Evolutionary conservation across 345 rosid species (phyloP).

Genomic region (Aethionema arabicum): DNA sequence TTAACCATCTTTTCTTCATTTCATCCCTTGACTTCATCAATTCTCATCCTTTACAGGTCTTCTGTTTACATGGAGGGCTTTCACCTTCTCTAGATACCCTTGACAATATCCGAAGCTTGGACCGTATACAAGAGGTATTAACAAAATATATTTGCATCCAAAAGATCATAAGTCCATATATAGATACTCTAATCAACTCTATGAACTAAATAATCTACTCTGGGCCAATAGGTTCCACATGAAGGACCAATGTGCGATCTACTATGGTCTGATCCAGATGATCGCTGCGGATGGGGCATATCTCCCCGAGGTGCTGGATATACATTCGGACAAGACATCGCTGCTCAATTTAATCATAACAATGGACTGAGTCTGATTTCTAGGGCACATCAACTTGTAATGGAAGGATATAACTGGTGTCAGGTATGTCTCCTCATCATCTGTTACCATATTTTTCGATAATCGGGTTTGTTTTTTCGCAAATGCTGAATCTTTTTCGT

Average conservation of each 20-base stretch:
- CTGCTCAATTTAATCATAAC: constrained; percentile 77
- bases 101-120: constrained; percentile 86
- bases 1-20: not conserved
- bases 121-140: constrained; percentile 86
- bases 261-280: constrained; percentile 99
- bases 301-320: constrained; percentile 99
- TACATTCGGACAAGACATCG: constrained; percentile 97
- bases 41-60: constrained; percentile 44
- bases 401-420: constrained; percentile 44
- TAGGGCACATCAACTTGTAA: constrained; percentile 46
- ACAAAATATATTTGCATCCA: not conserved
- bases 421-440: constrained; percentile 25
- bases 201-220: not conserved
- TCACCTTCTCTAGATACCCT: constrained; percentile 88
- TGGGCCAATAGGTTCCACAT: constrained; percentile 74
- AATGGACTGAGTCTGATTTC: constrained; percentile 91
- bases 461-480: not conserved
- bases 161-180: not conserved
- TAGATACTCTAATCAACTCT: not conserved
- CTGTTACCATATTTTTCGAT: not conserved
- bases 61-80: constrained; percentile 92
- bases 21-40: not conserved
- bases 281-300: constrained; percentile 99
- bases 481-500: constrained; percentile 17
- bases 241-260: constrained; percentile 99